These are phyloP conservation scores for Aspergillus ochraceus DNA, from an alignment of 2,329 filamentous ascomycete species.

Conservation along the genomic window DNA sequence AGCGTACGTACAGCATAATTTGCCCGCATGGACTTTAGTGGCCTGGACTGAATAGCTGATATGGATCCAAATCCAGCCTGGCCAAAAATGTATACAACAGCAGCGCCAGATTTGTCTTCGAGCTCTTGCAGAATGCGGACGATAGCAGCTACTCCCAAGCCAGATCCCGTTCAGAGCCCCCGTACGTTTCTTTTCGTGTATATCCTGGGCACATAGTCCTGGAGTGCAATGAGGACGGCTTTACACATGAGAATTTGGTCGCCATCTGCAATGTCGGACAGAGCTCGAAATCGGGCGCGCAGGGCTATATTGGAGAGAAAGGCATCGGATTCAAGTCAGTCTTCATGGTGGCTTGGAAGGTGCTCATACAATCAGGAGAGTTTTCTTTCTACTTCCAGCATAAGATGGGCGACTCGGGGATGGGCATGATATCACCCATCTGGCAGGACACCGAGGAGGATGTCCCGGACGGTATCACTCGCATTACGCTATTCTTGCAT, in stretches of 20 bases:
- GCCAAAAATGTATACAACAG: constrained; percentile 22
- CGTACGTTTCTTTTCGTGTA: constrained; percentile 25
- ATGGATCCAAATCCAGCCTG: constrained; percentile 7
- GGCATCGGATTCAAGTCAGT: constrained; percentile 1
- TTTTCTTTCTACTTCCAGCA: constrained; percentile 21
- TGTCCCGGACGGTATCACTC: constrained; percentile 23
- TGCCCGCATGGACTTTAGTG: neutral
- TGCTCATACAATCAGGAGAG: neutral
- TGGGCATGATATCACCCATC: constrained; percentile 55
- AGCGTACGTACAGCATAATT: constrained; percentile 3
- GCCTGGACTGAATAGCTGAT: neutral
- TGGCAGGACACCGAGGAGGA: constrained; percentile 15
- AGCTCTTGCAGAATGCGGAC: constrained; percentile 46
- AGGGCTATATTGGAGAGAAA: neutral
- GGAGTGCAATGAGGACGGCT: constrained; percentile 48
- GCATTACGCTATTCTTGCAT: constrained; percentile 37
- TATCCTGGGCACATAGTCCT: constrained; percentile 38
- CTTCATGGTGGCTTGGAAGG: neutral
- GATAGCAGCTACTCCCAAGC: constrained; percentile 35
- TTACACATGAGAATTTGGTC: constrained; percentile 33
- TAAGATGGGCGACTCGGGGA: constrained; percentile 31
- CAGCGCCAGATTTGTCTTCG: constrained; percentile 28
- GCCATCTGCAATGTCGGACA: constrained; percentile 34
- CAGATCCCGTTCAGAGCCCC: neutral
- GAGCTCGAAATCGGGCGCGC: neutral